Conservation (phyloP, 2,329 filamentous ascomycete species). For the Beauveria sp. region DNA sequence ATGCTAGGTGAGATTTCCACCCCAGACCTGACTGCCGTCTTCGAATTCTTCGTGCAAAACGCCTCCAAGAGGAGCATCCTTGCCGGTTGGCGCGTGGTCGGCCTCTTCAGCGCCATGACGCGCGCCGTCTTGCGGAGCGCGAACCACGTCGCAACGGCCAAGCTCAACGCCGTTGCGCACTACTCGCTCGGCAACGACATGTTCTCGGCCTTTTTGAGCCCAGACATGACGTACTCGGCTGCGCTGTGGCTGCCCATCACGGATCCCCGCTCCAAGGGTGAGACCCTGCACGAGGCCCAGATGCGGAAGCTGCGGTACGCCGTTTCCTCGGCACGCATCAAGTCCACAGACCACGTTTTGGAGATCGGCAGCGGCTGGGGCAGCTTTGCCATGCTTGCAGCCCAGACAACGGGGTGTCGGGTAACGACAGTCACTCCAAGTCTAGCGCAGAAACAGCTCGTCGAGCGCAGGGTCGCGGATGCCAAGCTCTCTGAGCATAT, state of each 20-base stretch:
- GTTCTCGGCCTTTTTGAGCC: constrained; percentile 65
- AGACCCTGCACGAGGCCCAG: constrained; percentile 59
- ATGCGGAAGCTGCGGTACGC: constrained; percentile 59
- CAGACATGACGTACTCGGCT: constrained; percentile 70
- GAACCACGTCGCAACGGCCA: constrained; percentile 50
- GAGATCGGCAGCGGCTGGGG: constrained; percentile 75
- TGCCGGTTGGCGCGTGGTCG: constrained; percentile 45
- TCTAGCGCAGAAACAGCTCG: constrained; percentile 60
- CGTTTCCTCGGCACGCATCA: constrained; percentile 56
- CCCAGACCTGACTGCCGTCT: constrained; percentile 58
- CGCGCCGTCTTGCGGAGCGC: constrained; percentile 49
- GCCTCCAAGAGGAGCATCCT: constrained; percentile 55
- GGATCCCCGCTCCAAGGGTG: constrained; percentile 34
- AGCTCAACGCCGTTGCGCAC: constrained; percentile 62
- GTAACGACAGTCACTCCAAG: constrained; percentile 64
- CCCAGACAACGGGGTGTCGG: constrained; percentile 57
- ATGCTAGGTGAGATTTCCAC: constrained; percentile 67
- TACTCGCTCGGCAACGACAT: constrained; percentile 72
- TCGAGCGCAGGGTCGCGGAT: constrained; percentile 55
- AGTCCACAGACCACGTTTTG: constrained; percentile 58
- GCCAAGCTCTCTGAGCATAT: constrained; percentile 55
- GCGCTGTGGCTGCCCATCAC: constrained; percentile 46
- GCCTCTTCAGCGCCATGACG: constrained; percentile 48
- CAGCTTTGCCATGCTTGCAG: constrained; percentile 63
- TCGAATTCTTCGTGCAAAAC: constrained; percentile 66